Base-by-base conservation (phyloP, 78 protist genomes). In the Polysphondylium violaceum region DNA sequence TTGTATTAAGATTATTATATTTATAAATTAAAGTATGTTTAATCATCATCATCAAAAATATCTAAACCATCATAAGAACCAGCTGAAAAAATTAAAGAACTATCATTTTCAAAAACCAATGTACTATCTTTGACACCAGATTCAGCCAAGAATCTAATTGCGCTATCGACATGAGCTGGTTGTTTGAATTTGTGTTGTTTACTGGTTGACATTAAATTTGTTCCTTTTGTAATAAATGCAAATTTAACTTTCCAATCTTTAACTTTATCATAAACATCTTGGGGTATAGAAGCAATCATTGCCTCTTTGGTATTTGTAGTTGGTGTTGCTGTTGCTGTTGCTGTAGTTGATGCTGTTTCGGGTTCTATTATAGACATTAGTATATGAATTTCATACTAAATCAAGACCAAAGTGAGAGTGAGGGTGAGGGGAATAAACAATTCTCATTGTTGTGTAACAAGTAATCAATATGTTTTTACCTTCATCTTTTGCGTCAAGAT, bases 171-270 rank as follows among this genome's bases (percentile, higher is more conserved):
- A 17, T 63, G 25, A 17, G 65, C 89, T n/a, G 65, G 89, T 67
- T 58, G 40, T 68, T 81, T 81, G 33, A 81, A 81, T 56, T 67
- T 81, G 27, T 81, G 76, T 81, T 81, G 89, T 55, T 81, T 81
- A 25, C 67, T 47, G 0, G 89, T 81, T 25, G 89, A 65, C 14
- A 53, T 25, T 43, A 65, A 47, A 0, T 55, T 78, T 5, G 68
- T 72, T 17, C 89, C 89, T 56, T 59, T 81, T 21, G 89, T 67
- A 17, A 81, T 67, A 38, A 67, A 81, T 55, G 89, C 89, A 55
- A 56, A 81, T 56, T 67, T 81, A n/a, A 81, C 74, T 68, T 41
- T 51, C 35, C 44, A 40, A 25, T 63, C 78, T 50, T 27, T 31
- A 2, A 81, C 68, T 47, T 40, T 60, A 35, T 68, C 44, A 43